Evolutionary conservation across 2,329 filamentous ascomycete species (phyloP).

Genomic region (Pseudopyricularia javanii): DNA sequence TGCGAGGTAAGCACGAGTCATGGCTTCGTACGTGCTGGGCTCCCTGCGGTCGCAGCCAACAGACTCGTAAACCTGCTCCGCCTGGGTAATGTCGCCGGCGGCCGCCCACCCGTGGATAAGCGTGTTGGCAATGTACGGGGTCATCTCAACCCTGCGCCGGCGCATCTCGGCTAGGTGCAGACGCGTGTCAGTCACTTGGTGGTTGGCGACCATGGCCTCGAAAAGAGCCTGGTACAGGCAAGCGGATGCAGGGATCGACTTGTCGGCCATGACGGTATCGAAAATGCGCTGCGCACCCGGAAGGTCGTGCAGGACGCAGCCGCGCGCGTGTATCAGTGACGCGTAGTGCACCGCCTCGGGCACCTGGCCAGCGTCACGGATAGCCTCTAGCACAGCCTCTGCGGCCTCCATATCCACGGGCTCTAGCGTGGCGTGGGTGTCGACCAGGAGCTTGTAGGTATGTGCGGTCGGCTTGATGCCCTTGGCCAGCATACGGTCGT

Average conservation of each 20-base stretch:
- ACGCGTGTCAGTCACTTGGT: constrained; percentile 66
- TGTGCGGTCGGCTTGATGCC: constrained; percentile 86
- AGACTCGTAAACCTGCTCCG: constrained; percentile 66
- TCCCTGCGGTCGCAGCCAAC: constrained; percentile 71
- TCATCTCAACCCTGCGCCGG: constrained; percentile 64
- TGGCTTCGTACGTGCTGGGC: constrained; percentile 96
- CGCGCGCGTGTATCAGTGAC: constrained; percentile 88
- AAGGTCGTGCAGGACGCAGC: constrained; percentile 88
- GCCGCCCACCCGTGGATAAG: constrained; percentile 94
- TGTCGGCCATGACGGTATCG: constrained; percentile 61
- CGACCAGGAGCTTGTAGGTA: constrained; percentile 94
- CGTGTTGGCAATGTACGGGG: constrained; percentile 96
- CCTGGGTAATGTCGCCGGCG: constrained; percentile 68
- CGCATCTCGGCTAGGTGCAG: constrained; percentile 66
- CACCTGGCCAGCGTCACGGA: constrained; percentile 59
- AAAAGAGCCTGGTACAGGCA: constrained; percentile 95
- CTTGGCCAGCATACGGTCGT: constrained; percentile 81
- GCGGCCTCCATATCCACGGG: constrained; percentile 81
- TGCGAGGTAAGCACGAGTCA: constrained; percentile 86
- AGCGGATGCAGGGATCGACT: constrained; percentile 58
- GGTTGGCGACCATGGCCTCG: constrained; percentile 93
- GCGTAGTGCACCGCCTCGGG: constrained; percentile 94
- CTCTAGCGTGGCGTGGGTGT: constrained; percentile 88
- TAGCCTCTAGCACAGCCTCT: constrained; percentile 68
- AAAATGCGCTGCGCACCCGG: constrained; percentile 72